Conservation (phyloP, 495 filamentous ascomycete genomes). For the Xeromyces bisporus region DNA sequence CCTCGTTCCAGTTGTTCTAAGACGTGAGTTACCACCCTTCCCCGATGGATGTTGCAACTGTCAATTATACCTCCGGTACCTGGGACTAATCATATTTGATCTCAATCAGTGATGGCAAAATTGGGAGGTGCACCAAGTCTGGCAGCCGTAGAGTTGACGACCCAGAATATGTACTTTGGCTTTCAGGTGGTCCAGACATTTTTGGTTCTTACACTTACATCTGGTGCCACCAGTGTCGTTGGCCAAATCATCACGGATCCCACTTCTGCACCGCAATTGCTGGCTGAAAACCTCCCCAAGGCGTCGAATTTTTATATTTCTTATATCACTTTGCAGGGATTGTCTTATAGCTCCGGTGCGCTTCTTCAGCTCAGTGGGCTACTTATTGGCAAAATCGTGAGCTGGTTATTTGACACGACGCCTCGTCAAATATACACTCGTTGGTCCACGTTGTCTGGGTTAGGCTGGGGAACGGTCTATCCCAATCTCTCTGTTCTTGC, state of each 20-base stretch:
- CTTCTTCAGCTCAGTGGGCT: conserved; percentile 67
- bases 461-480: conserved; percentile 79
- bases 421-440: conserved; percentile 61
- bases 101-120: conserved; percentile 50
- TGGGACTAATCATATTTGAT: background rate
- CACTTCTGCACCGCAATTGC: conserved; percentile 36
- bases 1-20: conserved; percentile 71
- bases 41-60: background rate
- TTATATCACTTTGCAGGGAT: conserved; percentile 85
- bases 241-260: conserved; percentile 50
- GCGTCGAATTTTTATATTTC: conserved; percentile 90
- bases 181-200: conserved; percentile 97
- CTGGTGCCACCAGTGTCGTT: conserved; percentile 41
- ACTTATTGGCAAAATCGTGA: conserved; percentile 59
- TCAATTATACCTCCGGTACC: background rate
- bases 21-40: conserved; percentile 28
- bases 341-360: conserved; percentile 61
- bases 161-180: conserved; percentile 82
- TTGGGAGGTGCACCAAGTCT: conserved; percentile 61
- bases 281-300: conserved; percentile 60
- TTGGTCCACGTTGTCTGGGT: conserved; percentile 43
- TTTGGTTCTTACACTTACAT: conserved; percentile 66
- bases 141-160: conserved; percentile 66
- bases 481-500: conserved; percentile 72
- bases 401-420: conserved; percentile 50